Base-by-base conservation (phyloP, 176 grass and related monocot genomes). In the Puccinellia tenuiflora region DNA sequence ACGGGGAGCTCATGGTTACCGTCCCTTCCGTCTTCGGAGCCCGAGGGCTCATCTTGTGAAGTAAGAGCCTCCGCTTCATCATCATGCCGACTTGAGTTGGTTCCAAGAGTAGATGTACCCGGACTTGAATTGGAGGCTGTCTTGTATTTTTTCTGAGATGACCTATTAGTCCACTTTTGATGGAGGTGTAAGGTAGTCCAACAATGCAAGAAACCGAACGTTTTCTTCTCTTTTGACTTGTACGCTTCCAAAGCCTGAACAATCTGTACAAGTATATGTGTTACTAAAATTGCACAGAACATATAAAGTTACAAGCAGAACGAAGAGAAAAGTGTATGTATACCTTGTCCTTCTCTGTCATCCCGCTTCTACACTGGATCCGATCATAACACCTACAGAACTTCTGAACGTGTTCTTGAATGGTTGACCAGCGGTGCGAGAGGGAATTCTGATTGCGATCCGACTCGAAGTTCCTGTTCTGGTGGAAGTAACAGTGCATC, bases 1-100 rank as follows among this genome's bases (percentile, higher is more conserved):
- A 93, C 86, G 70, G 75, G 89, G 54, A 88, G 89, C 62, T 85
- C 87, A 21, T 86, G 89, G 2, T 73, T 87, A 16, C 79, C 81
- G 17, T 77, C 84, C 21, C 70, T 85, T 25, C 50, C 90, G 6
- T 92, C 88, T 52, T 88, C 88, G 15, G 83, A 86, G 43, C 68
- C 68, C 16, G 65, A 81, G 9, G 66, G 51, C 24, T 73, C 69
- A 4, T 73, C 43, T 47, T 73, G 42, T 47, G 14, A 45, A 73
- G 6, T 73, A 47, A 26, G 42, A 73, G 42, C 69, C 14, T 73
- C 69, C 6, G 15, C 24, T 29, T 73, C 69, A 73, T 47, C 69
- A 1, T 73, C 69, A 73, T 47, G 42, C 24, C 24, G 40, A 29
- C 24, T 73, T 29, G 69, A 73, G 42, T 47, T 73, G 69, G 69